These are phyloP conservation scores for Achaetomiella virescens DNA, from an alignment of 495 filamentous ascomycete genomes.

Conservation along the genomic window DNA sequence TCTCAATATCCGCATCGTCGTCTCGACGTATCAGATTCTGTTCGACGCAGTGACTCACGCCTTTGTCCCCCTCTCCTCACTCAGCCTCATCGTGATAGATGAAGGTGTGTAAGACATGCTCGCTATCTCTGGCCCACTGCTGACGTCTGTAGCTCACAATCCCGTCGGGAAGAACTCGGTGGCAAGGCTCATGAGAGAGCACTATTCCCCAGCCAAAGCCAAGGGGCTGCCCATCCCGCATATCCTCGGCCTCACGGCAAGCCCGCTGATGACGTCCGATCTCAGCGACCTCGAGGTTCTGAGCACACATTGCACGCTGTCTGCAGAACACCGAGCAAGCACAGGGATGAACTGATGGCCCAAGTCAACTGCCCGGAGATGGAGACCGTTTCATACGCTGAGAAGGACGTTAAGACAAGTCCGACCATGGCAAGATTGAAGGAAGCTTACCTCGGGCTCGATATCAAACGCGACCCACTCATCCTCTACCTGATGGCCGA, in stretches of 20 bases:
- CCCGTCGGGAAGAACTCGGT: constrained; percentile 59
- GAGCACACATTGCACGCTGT: constrained; percentile 68
- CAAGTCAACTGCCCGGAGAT: constrained; percentile 64
- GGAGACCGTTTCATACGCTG: constrained; percentile 44
- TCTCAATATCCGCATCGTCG: constrained; percentile 59
- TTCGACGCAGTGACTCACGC: constrained; percentile 73
- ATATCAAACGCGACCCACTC: constrained; percentile 67
- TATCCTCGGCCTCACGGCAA: constrained; percentile 82
- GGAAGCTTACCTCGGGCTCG: constrained; percentile 38
- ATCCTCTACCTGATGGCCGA: constrained; percentile 46
- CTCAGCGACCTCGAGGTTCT: constrained; percentile 49
- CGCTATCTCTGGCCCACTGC: constrained; percentile 2
- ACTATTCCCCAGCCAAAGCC: constrained; percentile 51
- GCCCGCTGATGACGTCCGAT: constrained; percentile 61
- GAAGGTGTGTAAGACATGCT: constrained; percentile 56
- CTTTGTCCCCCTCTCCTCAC: constrained; percentile 61
- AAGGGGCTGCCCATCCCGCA: constrained; percentile 48
- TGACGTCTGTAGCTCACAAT: constrained; percentile 55
- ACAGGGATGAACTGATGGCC: constrained; percentile 63
- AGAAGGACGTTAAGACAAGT: constrained; percentile 13
- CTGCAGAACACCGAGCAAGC: constrained; percentile 62
- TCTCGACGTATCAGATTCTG: constrained; percentile 73
- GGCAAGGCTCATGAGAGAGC: constrained; percentile 70
- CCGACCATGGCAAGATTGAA: constrained; percentile 31
- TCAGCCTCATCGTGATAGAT: constrained; percentile 78